These are phyloP conservation scores for Chenopodium suecicum DNA, from an alignment of 148 eudicot genomes.

Conservation along the genomic window DNA sequence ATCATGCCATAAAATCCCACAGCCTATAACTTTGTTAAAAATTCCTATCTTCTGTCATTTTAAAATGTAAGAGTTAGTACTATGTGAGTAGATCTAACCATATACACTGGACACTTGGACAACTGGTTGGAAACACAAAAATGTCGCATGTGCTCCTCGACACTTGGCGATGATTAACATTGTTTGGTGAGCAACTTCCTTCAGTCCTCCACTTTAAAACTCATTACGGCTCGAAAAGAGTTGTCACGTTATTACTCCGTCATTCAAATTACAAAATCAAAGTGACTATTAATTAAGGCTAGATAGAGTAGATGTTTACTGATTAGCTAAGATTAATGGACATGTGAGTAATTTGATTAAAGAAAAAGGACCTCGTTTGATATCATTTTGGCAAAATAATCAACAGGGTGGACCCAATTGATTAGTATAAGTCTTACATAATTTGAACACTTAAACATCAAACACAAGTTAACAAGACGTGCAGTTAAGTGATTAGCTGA, in stretches of 20 bases:
- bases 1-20: too few species aligned
- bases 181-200: constrained; percentile 1
- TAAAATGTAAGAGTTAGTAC: neutral
- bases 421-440: neutral
- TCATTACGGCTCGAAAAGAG: neutral
- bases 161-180: constrained; percentile 15
- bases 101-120: neutral
- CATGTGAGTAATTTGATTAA: too few species aligned
- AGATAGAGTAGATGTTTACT: too few species aligned
- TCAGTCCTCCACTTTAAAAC: constrained; percentile 1
- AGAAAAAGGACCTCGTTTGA: too few species aligned
- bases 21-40: neutral
- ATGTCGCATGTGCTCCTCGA: neutral
- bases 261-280: neutral
- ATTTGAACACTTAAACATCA: neutral
- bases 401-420: neutral
- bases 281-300: neutral
- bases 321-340: too few species aligned
- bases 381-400: neutral
- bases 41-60: neutral
- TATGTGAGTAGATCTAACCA: too few species aligned
- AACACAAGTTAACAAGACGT: neutral
- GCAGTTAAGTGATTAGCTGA: neutral
- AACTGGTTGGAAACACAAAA: neutral
- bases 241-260: too few species aligned